Evolutionary conservation across 371 early-diverging fungal genomes (phyloP), one percentile per base, ranked within the genome.

Genomic region (Mucor racemosus): DNA sequence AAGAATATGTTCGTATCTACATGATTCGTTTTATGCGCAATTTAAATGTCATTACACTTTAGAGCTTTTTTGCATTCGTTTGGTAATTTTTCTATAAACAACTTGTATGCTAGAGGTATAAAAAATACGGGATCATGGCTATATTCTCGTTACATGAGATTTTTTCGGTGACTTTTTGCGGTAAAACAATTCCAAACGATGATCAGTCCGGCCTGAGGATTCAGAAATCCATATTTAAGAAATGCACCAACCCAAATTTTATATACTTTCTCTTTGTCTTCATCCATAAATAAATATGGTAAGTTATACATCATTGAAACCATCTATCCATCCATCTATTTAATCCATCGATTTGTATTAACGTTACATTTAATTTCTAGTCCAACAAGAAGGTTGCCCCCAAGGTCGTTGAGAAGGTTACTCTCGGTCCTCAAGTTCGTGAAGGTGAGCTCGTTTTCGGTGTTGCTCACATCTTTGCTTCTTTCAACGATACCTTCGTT

Each of bases 381-480:
- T 87, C 87, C 71, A 90, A 91, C 84, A 91, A 91, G 83, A 87
- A 82, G 78, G 77, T 72, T 65, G 76, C 67, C 60, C 75, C 68
- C 53, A 90, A 92, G 82, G 90, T 90, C 78, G 89, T 82, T 74
- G 91, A 96, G 78, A 95, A 95, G 87, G 94, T 91, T 83, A 89
- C 93, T 70, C 94, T 98, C 75, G 99, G 99, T 71, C 99, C 99
- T 76, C 93, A 96, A 86, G 97, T 95, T 82, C 94, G 94, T 78
- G 96, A 95, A 77, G 98, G 98, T 79, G 99, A 99, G 88, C 90
- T 94, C 81, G 99, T 99, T 75, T 98, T 99, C 76, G 99, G 99
- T 77, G 99, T 99, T 87, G 99, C 98, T 68, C 99, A 99, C 93
- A 99, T 99, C 85, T 98, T 94, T 76, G 99, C 99, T 79, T 94